These are phyloP conservation scores for Trichoderma sp. DNA, from an alignment of 2,329 filamentous ascomycete genomes.

Conservation along the genomic window DNA sequence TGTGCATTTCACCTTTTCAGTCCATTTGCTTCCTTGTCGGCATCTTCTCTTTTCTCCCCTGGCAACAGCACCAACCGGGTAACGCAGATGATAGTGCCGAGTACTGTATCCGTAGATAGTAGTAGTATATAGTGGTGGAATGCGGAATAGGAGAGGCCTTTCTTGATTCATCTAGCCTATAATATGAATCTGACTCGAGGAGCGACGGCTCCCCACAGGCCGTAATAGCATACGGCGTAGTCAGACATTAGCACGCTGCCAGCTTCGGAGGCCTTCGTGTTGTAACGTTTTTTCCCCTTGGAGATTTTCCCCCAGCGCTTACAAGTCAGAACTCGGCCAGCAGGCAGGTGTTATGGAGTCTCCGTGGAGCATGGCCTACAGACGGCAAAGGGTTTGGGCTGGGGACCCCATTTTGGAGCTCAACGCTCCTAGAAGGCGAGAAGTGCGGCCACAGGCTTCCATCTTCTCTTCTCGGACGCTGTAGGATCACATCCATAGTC, in stretches of 20 bases:
- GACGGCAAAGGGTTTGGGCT: not conserved
- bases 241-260: not conserved
- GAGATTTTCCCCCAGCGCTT: not conserved
- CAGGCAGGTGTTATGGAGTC: not conserved
- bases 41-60: not conserved
- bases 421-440: not conserved
- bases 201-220: conserved; percentile 2
- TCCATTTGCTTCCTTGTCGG: not conserved
- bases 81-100: not conserved
- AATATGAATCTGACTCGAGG: conserved; percentile 5
- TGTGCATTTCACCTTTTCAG: not conserved
- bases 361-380: not conserved
- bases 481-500: not conserved
- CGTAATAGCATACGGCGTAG: not conserved
- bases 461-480: not conserved
- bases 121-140: too few relatives aligned
- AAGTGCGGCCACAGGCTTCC: not conserved
- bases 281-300: not conserved
- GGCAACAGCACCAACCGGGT: not conserved
- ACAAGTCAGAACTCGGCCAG: not conserved
- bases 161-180: not conserved
- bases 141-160: not conserved
- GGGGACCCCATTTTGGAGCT: not conserved
- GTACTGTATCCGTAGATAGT: too few relatives aligned
- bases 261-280: not conserved